Percentiles rank a stretch among this genome's conserved stretches.
These are phyloP conservation scores for Botrytis deweyae DNA, from an alignment of 2,329 filamentous ascomycete genomes.

Conservation along the genomic window DNA sequence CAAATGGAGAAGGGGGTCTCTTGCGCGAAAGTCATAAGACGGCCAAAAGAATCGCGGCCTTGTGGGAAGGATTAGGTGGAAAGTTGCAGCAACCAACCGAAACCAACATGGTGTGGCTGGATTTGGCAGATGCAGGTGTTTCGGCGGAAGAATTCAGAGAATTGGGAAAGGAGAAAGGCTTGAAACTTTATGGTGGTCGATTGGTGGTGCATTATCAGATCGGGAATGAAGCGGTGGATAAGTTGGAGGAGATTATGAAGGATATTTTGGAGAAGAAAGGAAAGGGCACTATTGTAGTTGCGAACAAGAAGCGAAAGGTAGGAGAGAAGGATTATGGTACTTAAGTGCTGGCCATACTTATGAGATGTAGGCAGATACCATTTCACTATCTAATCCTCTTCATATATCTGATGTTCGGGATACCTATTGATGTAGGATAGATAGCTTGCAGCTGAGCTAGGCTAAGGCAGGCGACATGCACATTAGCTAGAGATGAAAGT, in stretches of 20 bases:
- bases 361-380: background rate
- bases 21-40: conserved; percentile 59
- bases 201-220: conserved; percentile 72
- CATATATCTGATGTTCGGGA: background rate
- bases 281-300: conserved; percentile 23
- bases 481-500: background rate
- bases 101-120: conserved; percentile 75
- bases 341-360: conserved; percentile 10
- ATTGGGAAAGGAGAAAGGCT: conserved; percentile 55
- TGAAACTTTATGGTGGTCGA: conserved; percentile 56
- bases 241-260: conserved; percentile 49
- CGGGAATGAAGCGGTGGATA: conserved; percentile 56
- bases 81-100: conserved; percentile 60
- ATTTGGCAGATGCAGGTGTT: conserved; percentile 57
- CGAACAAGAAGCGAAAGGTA: conserved; percentile 26
- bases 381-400: background rate
- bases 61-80: conserved; percentile 63
- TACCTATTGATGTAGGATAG: background rate
- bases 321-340: conserved; percentile 38
- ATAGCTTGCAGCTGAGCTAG: background rate
- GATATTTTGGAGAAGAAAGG: conserved; percentile 28
- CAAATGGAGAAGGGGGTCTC: conserved; percentile 59
- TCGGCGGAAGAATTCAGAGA: conserved; percentile 52
- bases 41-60: conserved; percentile 59
- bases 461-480: background rate